Base-by-base conservation (phyloP, 2,329 filamentous ascomycete genomes). In the Fusarium scirpi region DNA sequence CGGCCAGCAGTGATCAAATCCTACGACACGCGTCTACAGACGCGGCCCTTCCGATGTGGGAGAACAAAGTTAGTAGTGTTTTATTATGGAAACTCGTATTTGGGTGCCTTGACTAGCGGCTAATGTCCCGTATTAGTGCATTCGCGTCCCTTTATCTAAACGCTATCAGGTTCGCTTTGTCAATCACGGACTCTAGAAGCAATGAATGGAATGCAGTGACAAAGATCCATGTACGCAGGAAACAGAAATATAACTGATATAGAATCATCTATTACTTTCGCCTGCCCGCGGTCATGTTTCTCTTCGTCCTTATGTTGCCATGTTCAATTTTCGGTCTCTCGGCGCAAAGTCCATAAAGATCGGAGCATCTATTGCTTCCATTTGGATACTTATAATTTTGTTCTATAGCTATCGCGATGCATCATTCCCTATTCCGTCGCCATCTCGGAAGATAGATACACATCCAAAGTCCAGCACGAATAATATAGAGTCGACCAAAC, bases 381-480 rank as follows among this genome's bases (percentile, higher is more conserved):
- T 70, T 24, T 72, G 70, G 70, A 30, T 72, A 18, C 59, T 72
- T 29, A 22, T 51, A 6, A 25, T 51, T 2, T 45, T 58, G 11
- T 45, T 48, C 18, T 66, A 70, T 16, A 54, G 51, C 10, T 68
- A 60, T 13, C 43, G 47, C 24, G 47, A 70, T 41, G 22, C 27
- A 30, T 38, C 62, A 0, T 46, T 56, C 4, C 34, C 32, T 8
- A n/a, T 32, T 13, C 27, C 57, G 1, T 38, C 52, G 3, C n/a
- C 48, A 5, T 25, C 13, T 9, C 22, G 18, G 9, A 53, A 16
- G 20, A 11, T 5, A 11, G 11, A 51, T 18, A 29, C 22, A 27
- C 3, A 9, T 22, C 16, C 11, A 38, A 20, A 25, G 30, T 22
- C 20, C 11, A 43, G 25, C 27, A 27, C 25, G 18, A 41, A 52